A percentile compares a stretch with the other conserved stretches of the same genome.
phyloP scores from a whole-genome alignment of 73 alveolate species.

The Paramecium tetraurelia region DNA sequence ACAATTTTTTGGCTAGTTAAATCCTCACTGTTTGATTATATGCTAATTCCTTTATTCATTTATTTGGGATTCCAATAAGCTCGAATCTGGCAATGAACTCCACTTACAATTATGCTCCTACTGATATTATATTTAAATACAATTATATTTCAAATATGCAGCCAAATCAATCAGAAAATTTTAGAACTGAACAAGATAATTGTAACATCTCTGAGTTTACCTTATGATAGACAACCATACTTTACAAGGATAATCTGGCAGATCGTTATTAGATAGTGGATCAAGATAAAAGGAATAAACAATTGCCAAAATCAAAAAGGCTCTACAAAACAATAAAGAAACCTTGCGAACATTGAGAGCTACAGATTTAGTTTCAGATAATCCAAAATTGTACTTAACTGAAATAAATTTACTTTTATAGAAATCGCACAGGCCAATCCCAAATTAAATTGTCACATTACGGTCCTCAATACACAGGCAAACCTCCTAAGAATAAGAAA shows the following conservation, averaged over 20 bases:
- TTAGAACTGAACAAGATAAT: neutral
- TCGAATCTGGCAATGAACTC: neutral
- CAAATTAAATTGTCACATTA: neutral
- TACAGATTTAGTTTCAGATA: neutral
- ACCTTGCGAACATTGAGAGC: neutral
- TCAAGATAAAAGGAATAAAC: neutral
- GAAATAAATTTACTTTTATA: neutral
- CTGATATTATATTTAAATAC: neutral
- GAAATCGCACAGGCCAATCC: neutral
- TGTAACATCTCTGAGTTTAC: neutral
- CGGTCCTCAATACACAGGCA: neutral
- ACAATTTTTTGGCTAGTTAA: neutral
- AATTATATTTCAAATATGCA: neutral
- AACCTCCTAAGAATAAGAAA: neutral
- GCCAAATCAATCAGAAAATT: neutral
- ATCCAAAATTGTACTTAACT: neutral
- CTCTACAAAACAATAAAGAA: neutral
- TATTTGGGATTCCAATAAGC: neutral
- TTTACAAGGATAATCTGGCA: neutral
- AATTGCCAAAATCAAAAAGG: neutral
- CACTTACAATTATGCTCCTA: neutral
- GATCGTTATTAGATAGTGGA: neutral
- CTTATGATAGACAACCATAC: neutral
- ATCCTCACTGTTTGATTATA: neutral
- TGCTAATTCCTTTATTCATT: neutral